A percentile compares a stretch with the other conserved stretches of the same genome.
These are phyloP conservation scores for Penicillium cosmopolitanum DNA, from an alignment of 495 filamentous ascomycete species.

Conservation along the genomic window DNA sequence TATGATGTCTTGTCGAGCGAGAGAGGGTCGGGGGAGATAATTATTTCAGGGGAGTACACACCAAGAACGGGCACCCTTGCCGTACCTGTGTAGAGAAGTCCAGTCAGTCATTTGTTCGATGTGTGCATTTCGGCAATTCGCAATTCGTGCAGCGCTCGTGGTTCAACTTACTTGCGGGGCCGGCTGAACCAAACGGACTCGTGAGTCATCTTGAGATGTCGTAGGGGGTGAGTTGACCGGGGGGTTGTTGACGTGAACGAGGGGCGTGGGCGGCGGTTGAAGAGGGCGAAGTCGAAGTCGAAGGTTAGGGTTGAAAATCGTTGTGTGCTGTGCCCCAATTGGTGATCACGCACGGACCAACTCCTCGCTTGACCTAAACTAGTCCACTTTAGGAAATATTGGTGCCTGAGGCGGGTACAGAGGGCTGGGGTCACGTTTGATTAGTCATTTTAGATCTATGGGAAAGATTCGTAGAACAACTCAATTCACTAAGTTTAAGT, in stretches of 20 bases:
- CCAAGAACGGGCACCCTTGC: slow-evolving; percentile 92
- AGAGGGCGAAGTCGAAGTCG: slow-evolving; percentile 30
- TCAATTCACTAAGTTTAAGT: too few relatives aligned
- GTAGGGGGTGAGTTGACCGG: slow-evolving; percentile 44
- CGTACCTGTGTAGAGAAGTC: slow-evolving; percentile 48
- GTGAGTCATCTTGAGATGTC: slow-evolving; percentile 84
- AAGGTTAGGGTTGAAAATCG: slow-evolving; percentile 43
- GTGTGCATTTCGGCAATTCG: slow-evolving; percentile 3
- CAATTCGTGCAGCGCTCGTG: slow-evolving; percentile 8
- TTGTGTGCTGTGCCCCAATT: slow-evolving; percentile 44
- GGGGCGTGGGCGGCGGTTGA: slow-evolving; percentile 48
- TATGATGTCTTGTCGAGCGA: slow-evolving; percentile 1
- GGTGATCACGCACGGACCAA: slow-evolving; percentile 37
- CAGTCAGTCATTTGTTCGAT: slow-evolving; percentile 11
- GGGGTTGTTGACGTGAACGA: slow-evolving; percentile 40
- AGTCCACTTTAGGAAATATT: slow-evolving; percentile 25
- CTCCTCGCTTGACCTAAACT: slow-evolving; percentile 44
- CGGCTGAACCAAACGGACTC: slow-evolving; percentile 99
- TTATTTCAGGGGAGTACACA: slow-evolving; percentile 44
- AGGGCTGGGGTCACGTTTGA: neutral
- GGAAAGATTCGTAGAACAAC: too few relatives aligned
- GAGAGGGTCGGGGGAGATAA: slow-evolving; percentile 18
- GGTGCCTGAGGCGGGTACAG: slow-evolving; percentile 12
- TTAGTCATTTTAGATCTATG: too few relatives aligned
- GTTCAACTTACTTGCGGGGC: slow-evolving; percentile 73